Percentiles rank a stretch among this genome's conserved stretches.
Evolutionary conservation across 148 eudicot species (phyloP).

Genomic region (Gaultheria prostrata): DNA sequence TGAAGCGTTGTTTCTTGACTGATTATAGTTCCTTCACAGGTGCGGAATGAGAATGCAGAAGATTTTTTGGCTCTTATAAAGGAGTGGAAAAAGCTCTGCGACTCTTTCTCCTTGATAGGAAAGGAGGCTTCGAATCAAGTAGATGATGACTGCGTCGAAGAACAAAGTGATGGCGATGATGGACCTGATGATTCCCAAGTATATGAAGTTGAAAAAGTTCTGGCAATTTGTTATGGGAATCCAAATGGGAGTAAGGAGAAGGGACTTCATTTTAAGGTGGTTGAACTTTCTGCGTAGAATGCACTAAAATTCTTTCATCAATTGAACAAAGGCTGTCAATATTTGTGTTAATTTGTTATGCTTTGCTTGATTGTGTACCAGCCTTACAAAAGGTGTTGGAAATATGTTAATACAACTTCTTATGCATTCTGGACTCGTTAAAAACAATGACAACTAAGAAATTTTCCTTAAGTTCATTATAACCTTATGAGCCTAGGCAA

Average conservation of each 20-base stretch:
- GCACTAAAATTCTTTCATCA: too few relatives aligned
- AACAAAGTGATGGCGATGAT: constrained; percentile 29
- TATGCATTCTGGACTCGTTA: not conserved
- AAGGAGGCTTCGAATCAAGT: constrained; percentile 20
- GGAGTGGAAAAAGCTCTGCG: constrained; percentile 68
- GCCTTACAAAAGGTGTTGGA: too few relatives aligned
- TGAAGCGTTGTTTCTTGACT: not conserved
- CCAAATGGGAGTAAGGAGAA: constrained; percentile 33
- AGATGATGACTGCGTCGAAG: constrained; percentile 19
- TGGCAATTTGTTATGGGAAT: constrained; percentile 64
- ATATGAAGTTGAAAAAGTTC: constrained; percentile 65
- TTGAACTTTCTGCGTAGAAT: not conserved
- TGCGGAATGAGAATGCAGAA: constrained; percentile 68
- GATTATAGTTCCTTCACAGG: constrained; percentile 30
- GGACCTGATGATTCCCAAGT: constrained; percentile 34
- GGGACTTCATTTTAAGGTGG: constrained; percentile 68
- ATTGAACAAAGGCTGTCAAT: too few relatives aligned
- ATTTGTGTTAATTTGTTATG: not conserved
- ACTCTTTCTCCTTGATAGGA: constrained; percentile 26
- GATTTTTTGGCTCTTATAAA: constrained; percentile 57
- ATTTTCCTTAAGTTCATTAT: not conserved
- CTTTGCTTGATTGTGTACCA: not conserved
- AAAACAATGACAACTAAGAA: not conserved
- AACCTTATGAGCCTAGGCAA: too few relatives aligned
- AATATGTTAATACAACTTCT: not conserved